Conservation (phyloP, 768 basidiomycete genomes). For the Mycena epipterygia region DNA sequence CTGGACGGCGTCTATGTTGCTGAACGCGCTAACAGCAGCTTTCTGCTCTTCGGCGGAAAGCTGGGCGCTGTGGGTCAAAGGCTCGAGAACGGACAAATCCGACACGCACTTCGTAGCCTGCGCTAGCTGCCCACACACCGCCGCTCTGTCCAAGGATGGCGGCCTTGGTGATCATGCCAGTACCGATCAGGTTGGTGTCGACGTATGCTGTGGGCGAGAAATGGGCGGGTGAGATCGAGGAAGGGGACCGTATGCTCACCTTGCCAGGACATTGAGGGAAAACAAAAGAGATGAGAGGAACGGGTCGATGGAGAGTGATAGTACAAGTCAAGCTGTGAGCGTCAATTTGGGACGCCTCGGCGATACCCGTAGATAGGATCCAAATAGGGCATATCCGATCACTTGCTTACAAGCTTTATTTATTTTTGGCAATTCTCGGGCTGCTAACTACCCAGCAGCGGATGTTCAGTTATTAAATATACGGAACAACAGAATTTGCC, state of each 20-base stretch:
- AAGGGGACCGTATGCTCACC: not conserved
- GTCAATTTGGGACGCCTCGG: constrained; percentile 2
- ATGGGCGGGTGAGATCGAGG: not conserved
- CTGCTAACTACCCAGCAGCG: too few relatives aligned
- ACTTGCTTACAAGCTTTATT: not conserved
- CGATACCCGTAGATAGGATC: constrained; percentile 28
- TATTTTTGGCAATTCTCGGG: not conserved
- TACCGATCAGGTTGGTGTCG: constrained; percentile 83
- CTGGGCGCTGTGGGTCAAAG: constrained; percentile 52
- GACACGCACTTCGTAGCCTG: constrained; percentile 69
- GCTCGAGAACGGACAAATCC: not conserved
- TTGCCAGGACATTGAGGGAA: constrained; percentile 37
- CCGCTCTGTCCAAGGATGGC: constrained; percentile 83
- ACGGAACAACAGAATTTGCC: too few relatives aligned
- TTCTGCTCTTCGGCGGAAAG: constrained; percentile 75
- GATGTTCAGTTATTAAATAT: too few relatives aligned
- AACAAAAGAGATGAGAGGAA: constrained; percentile 20
- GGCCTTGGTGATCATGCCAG: constrained; percentile 78
- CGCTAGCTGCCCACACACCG: constrained; percentile 80
- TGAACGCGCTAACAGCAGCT: constrained; percentile 64
- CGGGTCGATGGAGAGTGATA: constrained; percentile 32
- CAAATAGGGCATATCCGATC: constrained; percentile 14
- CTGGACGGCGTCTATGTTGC: constrained; percentile 54
- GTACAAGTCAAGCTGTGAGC: constrained; percentile 24
- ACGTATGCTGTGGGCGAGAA: constrained; percentile 73